These are phyloP conservation scores for Aspergillus terreus DNA, from an alignment of 2,329 filamentous ascomycete species.

Conservation along the genomic window DNA sequence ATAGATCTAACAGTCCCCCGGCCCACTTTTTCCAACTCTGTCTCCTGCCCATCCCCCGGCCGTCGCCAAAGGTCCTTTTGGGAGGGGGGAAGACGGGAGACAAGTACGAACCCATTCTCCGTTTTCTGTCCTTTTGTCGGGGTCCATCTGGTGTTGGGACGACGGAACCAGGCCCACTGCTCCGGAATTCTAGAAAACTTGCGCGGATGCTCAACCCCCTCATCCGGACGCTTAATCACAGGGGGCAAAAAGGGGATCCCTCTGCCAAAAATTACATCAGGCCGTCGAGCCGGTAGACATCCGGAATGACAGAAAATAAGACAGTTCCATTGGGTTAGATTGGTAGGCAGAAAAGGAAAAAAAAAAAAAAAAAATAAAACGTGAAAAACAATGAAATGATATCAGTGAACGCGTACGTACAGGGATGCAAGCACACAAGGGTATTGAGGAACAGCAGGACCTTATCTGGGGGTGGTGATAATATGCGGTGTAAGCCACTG, in stretches of 20 bases:
- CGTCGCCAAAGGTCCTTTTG: neutral
- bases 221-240: neutral
- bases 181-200: slow-evolving; percentile 10
- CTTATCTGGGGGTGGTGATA: slow-evolving; percentile 6
- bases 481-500: slow-evolving; percentile 10
- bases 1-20: slow-evolving; percentile 31
- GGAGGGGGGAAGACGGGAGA: neutral
- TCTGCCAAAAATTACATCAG: neutral
- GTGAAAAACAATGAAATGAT: no score
- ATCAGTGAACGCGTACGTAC: neutral
- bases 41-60: slow-evolving; percentile 15
- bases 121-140: neutral
- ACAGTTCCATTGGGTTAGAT: no score
- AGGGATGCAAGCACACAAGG: neutral
- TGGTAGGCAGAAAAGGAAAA: no score
- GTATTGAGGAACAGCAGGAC: slow-evolving; percentile 2
- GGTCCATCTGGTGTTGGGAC: neutral
- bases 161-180: slow-evolving; percentile 3
- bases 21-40: slow-evolving; percentile 12
- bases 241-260: neutral
- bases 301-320: no score
- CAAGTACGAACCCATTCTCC: neutral
- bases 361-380: no score
- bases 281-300: no score
- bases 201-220: neutral